Conservation (phyloP, 1,284 basidiomycete species). For the Boletus albobrunnescens region DNA sequence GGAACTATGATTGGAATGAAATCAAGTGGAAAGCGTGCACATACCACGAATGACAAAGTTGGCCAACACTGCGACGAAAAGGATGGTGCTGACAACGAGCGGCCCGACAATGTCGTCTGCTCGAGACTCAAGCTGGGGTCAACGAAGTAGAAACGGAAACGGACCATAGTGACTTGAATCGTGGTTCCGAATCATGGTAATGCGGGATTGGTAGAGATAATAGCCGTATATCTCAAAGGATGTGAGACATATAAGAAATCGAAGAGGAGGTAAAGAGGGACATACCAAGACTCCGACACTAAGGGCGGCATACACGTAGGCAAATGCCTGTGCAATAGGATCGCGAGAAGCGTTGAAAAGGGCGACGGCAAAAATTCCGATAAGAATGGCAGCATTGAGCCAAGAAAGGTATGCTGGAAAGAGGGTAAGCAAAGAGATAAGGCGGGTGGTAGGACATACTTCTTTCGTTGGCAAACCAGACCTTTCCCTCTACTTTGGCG, state of each 20-base stretch:
- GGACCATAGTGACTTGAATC: slow-evolving; percentile 90
- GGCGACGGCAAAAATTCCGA: slow-evolving; percentile 84
- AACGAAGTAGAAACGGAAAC: slow-evolving; percentile 23
- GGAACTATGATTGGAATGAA: background rate
- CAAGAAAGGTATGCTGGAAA: slow-evolving; percentile 84
- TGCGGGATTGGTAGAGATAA: slow-evolving; percentile 81
- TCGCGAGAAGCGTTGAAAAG: slow-evolving; percentile 87
- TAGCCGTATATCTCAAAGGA: slow-evolving; percentile 75
- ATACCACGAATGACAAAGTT: slow-evolving; percentile 85
- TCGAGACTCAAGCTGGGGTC: background rate
- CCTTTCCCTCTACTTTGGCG: slow-evolving; percentile 93
- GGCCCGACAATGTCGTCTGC: slow-evolving; percentile 80
- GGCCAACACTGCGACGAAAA: slow-evolving; percentile 81
- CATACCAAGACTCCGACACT: slow-evolving; percentile 63
- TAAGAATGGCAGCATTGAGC: slow-evolving; percentile 80
- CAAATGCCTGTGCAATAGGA: slow-evolving; percentile 71
- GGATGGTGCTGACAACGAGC: slow-evolving; percentile 69
- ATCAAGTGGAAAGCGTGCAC: slow-evolving; percentile 18
- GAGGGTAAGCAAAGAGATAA: slow-evolving; percentile 3
- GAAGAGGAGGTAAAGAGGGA: background rate
- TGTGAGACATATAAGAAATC: background rate
- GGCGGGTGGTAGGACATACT: slow-evolving; percentile 46
- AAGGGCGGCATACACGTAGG: slow-evolving; percentile 81
- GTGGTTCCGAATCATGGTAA: slow-evolving; percentile 86
- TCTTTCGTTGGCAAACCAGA: slow-evolving; percentile 98